phyloP scores from a whole-genome alignment of 2,329 filamentous ascomycete species.

The Alternaria novae-zelandiae region DNA sequence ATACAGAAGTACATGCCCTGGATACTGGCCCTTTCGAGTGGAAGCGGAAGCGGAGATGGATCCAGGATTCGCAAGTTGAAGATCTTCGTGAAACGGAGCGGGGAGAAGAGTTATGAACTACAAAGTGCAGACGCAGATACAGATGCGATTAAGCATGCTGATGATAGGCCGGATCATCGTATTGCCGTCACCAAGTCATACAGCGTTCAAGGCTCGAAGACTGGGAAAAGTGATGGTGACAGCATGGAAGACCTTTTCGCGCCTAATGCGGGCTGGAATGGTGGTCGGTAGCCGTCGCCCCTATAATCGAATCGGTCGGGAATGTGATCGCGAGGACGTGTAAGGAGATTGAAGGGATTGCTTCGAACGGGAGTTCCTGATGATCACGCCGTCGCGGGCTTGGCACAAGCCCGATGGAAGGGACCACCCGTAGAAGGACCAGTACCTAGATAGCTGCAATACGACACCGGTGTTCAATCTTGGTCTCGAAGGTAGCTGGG shows the following conservation, averaged over 20 bases:
- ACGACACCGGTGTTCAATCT: not conserved
- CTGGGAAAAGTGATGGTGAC: constrained; percentile 2
- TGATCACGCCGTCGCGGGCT: not conserved
- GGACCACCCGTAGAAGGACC: not conserved
- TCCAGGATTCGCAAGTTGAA: constrained; percentile 14
- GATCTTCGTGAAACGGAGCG: constrained; percentile 7
- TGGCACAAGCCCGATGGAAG: not conserved
- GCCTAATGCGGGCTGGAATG: constrained; percentile 9
- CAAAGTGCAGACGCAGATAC: constrained; percentile 1
- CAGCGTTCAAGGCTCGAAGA: constrained; percentile 9
- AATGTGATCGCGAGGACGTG: not conserved
- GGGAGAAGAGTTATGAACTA: constrained; percentile 10
- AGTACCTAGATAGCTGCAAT: not conserved
- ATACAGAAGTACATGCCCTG: constrained; percentile 19
- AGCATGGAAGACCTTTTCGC: constrained; percentile 21
- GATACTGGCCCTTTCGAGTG: constrained; percentile 14
- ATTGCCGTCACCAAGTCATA: constrained; percentile 19
- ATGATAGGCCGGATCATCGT: not conserved
- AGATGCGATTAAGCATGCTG: not conserved
- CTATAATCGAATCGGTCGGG: not conserved
- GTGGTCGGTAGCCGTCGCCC: not conserved
- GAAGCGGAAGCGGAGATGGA: constrained; percentile 4
- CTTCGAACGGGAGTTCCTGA: not conserved
- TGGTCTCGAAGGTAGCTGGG: not conserved
- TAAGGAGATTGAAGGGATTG: not conserved